Base-by-base conservation (phyloP, 2,329 filamentous ascomycete species). In the Cyclaneusma minus region DNA sequence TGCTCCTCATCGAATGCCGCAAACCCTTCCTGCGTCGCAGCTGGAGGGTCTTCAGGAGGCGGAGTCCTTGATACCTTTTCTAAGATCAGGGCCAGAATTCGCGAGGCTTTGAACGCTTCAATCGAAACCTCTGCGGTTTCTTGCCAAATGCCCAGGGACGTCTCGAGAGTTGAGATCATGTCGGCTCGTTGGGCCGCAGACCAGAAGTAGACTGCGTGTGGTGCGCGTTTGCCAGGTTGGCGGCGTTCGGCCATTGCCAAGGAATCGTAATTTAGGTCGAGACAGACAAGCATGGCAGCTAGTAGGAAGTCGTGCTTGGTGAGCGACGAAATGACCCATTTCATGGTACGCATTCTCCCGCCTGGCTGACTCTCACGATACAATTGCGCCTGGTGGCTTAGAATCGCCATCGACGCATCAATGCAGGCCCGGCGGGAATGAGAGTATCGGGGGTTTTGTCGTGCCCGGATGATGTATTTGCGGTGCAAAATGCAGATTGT, bases 401-500 rank as follows among this genome's bases (percentile, higher is more conserved):
- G 60, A 24, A 91, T 72, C 37, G 78, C 74, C 60, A 94, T 63
- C 0, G 84, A 82, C 2, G 85, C 80, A 42, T 93, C 83, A 21
- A 95, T 76, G 35, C 83, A 89, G 13, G 74, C 77, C 21, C 75
- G 72, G 16, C 87, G 69, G 3, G 84, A 93, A 44, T 89, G 82
- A 6, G 73, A 68, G 43, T 92, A 95, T 6, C 84, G 68, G 7
- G 78, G 60, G 40, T 87, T 89, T 32, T 79, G 68, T 24, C 79
- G 63, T 4, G 84, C 80, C 32, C 74, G 68, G n/a, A 68, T 61
- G 31, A 93, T 64, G 48, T 89, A 94, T 36, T 84, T 84, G 26
- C 84, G 68, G 49, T 98, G 89, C 20, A 98, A 64, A 13, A 93
- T 68, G 41, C 83, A 91, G 41, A 92, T 65, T 11, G 84, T 79